Evolutionary conservation across 2,329 filamentous ascomycete genomes (phyloP).

Genomic region (Colletotrichum musae): DNA sequence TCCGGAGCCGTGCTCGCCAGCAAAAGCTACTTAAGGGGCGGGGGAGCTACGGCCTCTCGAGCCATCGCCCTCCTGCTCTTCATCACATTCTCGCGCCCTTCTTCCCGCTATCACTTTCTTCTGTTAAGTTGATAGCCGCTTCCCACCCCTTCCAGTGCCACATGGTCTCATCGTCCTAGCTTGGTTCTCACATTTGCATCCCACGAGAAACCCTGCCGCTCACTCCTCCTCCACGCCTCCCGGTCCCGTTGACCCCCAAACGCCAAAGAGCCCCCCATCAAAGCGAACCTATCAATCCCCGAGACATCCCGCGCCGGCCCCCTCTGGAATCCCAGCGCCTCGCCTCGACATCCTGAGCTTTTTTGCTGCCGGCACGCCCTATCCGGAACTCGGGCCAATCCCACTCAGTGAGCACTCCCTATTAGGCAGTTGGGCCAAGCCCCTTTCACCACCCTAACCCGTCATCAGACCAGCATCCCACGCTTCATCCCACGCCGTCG

Average conservation of each 20-base stretch:
- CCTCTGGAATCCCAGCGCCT: conserved; percentile 30
- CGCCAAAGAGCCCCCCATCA: not conserved
- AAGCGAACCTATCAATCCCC: conserved; percentile 40
- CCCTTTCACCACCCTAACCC: conserved; percentile 35
- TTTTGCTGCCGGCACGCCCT: conserved; percentile 29
- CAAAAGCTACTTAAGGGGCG: conserved; percentile 39
- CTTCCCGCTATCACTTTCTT: conserved; percentile 11
- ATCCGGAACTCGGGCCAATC: conserved; percentile 37
- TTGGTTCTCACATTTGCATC: conserved; percentile 40
- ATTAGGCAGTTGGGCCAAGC: conserved; percentile 43
- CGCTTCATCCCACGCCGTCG: conserved; percentile 53
- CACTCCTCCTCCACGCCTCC: conserved; percentile 19
- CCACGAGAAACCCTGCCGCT: conserved; percentile 41
- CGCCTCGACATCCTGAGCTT: conserved; percentile 24
- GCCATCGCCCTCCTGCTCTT: conserved; percentile 21
- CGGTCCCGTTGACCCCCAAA: conserved; percentile 27
- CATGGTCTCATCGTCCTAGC: conserved; percentile 13
- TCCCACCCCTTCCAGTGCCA: conserved; percentile 3
- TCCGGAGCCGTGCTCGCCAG: conserved; percentile 17
- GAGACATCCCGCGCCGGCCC: conserved; percentile 40
- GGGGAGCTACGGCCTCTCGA: conserved; percentile 23
- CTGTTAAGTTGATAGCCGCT: conserved; percentile 29
- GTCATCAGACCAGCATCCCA: conserved; percentile 46
- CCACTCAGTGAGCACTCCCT: conserved; percentile 34
- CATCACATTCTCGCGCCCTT: conserved; percentile 17